Evolutionary conservation across 2,329 filamentous ascomycete genomes (phyloP), one percentile per base, ranked within the genome.

Genomic region (Dryadomyces quercus-mongolicae): DNA sequence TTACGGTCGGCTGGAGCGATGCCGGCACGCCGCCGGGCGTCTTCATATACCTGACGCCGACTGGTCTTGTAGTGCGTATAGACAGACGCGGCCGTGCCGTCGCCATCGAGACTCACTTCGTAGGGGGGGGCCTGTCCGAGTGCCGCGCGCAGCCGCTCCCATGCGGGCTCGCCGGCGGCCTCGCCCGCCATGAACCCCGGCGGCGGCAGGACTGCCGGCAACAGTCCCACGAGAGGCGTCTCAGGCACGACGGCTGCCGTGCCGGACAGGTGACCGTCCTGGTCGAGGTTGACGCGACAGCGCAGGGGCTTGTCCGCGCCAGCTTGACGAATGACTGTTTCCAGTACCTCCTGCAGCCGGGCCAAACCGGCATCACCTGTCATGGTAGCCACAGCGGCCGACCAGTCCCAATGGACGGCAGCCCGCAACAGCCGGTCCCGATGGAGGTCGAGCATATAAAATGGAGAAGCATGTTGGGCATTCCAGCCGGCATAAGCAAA

Each of bases 11-110:
- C 13, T 10, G 69, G 66, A 40, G 68, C 63, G 49, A 92, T 80
- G 0, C 71, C 71, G 1, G 77, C 79, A 15, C 87, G 76, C 25
- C 70, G 63, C 9, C 90, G 80, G 1, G 89, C 87, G 2, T 70
- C 71, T 48, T 86, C 80, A 66, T 97, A 97, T 65, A 82, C 74
- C 10, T 73, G 70, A 15, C 92, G 81, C 49, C 76, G 72, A 0
- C 87, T 93, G 0, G 92, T 97, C 68, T 98, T 97, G 71, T 86
- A 87, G 55, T 84, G 82, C 0, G 91, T 95, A 63, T 85, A 86
- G n/a, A 81, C 76, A 1, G 78, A 80, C 44, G 68, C 67, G 8
- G 60, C 42, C 0, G 74, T 76, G n/a, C 53, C 53, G n/a, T 59
- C 55, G 10, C 55, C 53, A 60, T 81, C 77, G 3, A 79, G 55